These are phyloP conservation scores for Botryotinia convoluta DNA, from an alignment of 2,329 filamentous ascomycete genomes.

Conservation along the genomic window DNA sequence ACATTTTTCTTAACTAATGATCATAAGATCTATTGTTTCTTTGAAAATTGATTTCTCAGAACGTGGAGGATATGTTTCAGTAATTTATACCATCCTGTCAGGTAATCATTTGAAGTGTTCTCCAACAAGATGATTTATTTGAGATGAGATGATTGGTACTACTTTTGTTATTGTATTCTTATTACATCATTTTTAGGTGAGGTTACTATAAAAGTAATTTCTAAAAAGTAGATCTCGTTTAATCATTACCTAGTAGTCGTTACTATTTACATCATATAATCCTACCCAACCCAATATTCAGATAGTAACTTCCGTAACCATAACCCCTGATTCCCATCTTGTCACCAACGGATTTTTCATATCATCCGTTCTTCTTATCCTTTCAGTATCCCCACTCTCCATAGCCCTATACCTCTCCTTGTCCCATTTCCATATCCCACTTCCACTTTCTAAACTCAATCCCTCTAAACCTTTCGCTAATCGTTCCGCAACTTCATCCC, in stretches of 20 bases:
- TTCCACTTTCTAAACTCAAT: conserved; percentile 33
- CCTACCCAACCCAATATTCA: background rate
- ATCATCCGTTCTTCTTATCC: conserved; percentile 11
- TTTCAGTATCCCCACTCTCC: conserved; percentile 22
- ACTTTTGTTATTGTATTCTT: background rate
- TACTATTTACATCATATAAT: background rate
- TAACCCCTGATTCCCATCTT: conserved; percentile 33
- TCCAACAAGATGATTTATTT: no score
- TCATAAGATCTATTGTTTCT: background rate
- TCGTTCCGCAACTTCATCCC: conserved; percentile 42
- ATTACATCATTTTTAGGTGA: background rate
- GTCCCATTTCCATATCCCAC: conserved; percentile 36
- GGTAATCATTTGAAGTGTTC: no score
- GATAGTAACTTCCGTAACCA: background rate
- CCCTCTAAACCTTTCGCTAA: conserved; percentile 31
- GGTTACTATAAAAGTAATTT: background rate
- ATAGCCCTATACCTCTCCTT: conserved; percentile 30
- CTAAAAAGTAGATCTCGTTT: background rate
- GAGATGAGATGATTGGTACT: background rate
- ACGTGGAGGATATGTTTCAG: no score
- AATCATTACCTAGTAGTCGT: background rate
- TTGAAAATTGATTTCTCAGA: no score
- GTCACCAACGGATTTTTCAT: conserved; percentile 29
- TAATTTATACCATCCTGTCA: no score
- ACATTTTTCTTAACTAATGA: background rate